Base-by-base conservation (phyloP, 2,329 filamentous ascomycete genomes). In the Chlorencoelia australis region DNA sequence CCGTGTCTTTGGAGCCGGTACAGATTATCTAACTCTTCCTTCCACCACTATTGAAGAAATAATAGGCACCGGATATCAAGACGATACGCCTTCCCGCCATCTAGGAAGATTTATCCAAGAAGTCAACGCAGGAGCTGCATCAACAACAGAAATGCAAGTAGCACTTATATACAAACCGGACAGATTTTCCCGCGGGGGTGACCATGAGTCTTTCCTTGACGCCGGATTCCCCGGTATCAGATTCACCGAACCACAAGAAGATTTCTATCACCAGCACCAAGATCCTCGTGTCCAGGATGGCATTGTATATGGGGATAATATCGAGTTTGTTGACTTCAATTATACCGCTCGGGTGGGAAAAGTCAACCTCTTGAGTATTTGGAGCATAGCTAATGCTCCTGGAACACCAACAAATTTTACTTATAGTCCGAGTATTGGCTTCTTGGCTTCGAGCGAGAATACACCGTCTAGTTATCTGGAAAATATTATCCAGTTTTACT, bases 181-280 rank as follows among this genome's bases (percentile, higher is more conserved):
- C 45, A 62, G 71, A 11, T 75, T 67, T 53, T 59, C 72, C 10
- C 61, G 71, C 3, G 68, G 70, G 25, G 71, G 71, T 21, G 71
- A 75, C 52, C 71, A 75, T 51, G 57, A 62, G 6, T 61, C 66
- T 1, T 75, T 75, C 51, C 63, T 75, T 11, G 56, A 64, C 33
- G 62, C 64, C 11, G 71, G 71, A 3, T 75, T 67, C 45, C 35
- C 35, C 4, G 59, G 68, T 4, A 62, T 69, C 14, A 62, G 71
- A 3, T 73, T 71, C 59, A 73, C 69, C 0, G 71, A 75, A 55
- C 67, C 71, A 0, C 63, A 67, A 38, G 71, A 75, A 55, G 60
- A 74, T 50, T 75, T 66, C 48, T 59, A 55, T 7, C 71, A 75
- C 48, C 70, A 75, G 54, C 70, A 75, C 46, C 70, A 75, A 52